Conservation (phyloP, 768 basidiomycete genomes). For the Boletus rubropictus region DNA sequence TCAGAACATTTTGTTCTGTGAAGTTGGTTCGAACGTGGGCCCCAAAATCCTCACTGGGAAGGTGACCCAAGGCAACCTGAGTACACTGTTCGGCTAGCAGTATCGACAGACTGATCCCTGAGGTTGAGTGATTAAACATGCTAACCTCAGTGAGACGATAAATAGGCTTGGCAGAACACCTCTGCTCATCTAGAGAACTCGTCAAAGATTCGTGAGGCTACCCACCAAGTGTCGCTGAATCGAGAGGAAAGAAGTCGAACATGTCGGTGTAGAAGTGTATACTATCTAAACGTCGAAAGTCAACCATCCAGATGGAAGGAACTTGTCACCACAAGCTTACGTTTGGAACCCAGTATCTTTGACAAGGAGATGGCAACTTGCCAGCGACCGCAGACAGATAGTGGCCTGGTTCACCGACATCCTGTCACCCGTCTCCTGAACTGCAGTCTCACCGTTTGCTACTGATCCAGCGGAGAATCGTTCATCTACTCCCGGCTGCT, state of each 20-base stretch:
- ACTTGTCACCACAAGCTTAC: constrained; percentile 4
- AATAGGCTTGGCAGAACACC: constrained; percentile 42
- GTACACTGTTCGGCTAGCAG: no score
- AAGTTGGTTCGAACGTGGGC: constrained; percentile 13
- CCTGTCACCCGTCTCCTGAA: neutral
- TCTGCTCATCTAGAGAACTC: constrained; percentile 4
- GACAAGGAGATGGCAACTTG: constrained; percentile 22
- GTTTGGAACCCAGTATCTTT: constrained; percentile 29
- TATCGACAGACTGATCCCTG: constrained; percentile 31
- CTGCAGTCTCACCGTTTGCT: constrained; percentile 4
- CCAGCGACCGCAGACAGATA: constrained; percentile 11
- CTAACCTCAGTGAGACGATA: constrained; percentile 42
- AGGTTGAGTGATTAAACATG: no score
- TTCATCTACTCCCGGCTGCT: no score
- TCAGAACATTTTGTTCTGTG: constrained; percentile 19
- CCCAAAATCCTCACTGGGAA: constrained; percentile 15
- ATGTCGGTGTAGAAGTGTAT: constrained; percentile 36
- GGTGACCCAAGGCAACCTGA: constrained; percentile 20
- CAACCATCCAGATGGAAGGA: neutral
- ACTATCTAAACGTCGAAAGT: constrained; percentile 26
- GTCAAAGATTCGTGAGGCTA: constrained; percentile 1
- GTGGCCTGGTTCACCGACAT: neutral
- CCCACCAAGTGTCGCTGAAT: constrained; percentile 4
- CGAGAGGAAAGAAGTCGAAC: constrained; percentile 30
- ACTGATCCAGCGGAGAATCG: neutral